Evolutionary conservation across 768 basidiomycete species (phyloP), one percentile per base, ranked within the genome.

Genomic region (Calocybe cyanea): DNA sequence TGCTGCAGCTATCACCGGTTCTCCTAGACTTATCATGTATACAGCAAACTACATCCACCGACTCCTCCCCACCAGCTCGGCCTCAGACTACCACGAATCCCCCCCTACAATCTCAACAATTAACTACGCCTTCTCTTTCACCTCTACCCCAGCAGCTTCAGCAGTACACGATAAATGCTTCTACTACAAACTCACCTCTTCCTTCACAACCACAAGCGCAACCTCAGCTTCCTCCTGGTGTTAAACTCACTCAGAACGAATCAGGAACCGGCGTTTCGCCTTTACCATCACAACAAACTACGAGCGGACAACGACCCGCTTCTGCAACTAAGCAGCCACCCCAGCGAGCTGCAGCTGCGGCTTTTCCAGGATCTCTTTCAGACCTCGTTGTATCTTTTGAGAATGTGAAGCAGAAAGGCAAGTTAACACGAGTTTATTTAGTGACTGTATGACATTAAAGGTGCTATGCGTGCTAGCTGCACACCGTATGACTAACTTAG

Each of bases 341-440:
- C 20, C 66, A 62, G 31, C 66, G 64, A 44, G 55, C 71, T 38
- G 56, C 70, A 18, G 64, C 71, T 8, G 63, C 62, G 18, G 79
- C 80, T 17, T 84, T 85, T 76, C 92, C 90, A 14, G 89, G 84
- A 45, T 91, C 84, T 20, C 62, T 99, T 60, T 90, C 91, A 9
- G 95, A 97, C 61, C 73, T 99, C 43, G 93, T 97, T 32, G 81
- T 87, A 17, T 92, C 91, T 32, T 98, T 97, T 59, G 95, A 98
- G 70, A 87, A 77, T 37, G 92, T 95, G 35, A 98, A 97, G 69
- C 92, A 95, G 72, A 93, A 96, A 64, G 92, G 94, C 93, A 51
- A 39, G 72, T 58, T 23, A 37, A 47, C 38, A 32, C 20, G 17
- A 7, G 15, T 33, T 34, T 30, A 30, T 23, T 11, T 18, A 14